A percentile compares a stretch with the other conserved stretches of the same genome.
Conservation (phyloP, 2,329 filamentous ascomycete genomes). For the Dactylellina haptotyla region DNA sequence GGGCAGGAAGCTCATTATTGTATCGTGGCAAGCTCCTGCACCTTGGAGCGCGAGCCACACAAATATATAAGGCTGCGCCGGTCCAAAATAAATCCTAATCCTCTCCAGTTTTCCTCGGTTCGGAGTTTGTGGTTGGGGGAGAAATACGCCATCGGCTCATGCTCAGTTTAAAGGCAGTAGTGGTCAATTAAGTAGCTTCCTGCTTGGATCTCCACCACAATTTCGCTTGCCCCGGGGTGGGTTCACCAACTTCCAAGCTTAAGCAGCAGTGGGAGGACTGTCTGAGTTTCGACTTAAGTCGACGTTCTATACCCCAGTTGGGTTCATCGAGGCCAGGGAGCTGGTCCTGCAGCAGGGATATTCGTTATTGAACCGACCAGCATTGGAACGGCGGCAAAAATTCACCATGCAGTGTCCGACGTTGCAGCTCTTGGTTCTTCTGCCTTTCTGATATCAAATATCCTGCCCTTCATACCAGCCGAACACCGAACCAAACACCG, state of each 20-base stretch:
- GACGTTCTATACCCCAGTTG: constrained; percentile 2
- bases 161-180: background rate
- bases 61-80: background rate
- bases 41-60: constrained; percentile 1
- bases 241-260: background rate
- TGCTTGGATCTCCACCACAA: constrained; percentile 31
- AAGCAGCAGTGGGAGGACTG: background rate
- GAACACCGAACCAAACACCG: background rate
- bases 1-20: background rate
- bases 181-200: constrained; percentile 9
- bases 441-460: background rate
- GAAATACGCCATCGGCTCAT: constrained; percentile 23
- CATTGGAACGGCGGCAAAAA: constrained; percentile 39
- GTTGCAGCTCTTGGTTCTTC: background rate
- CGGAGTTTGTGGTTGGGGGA: background rate
- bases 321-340: constrained; percentile 12
- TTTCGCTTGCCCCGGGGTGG: constrained; percentile 39
- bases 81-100: background rate
- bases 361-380: constrained; percentile 11
- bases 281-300: background rate
- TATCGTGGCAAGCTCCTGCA: background rate
- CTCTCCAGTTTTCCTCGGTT: background rate
- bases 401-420: constrained; percentile 5
- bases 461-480: background rate
- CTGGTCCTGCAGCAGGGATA: constrained; percentile 35